Evolutionary conservation across 176 grass and related monocot genomes (phyloP).

Genomic region (Sorghum bicolor): DNA sequence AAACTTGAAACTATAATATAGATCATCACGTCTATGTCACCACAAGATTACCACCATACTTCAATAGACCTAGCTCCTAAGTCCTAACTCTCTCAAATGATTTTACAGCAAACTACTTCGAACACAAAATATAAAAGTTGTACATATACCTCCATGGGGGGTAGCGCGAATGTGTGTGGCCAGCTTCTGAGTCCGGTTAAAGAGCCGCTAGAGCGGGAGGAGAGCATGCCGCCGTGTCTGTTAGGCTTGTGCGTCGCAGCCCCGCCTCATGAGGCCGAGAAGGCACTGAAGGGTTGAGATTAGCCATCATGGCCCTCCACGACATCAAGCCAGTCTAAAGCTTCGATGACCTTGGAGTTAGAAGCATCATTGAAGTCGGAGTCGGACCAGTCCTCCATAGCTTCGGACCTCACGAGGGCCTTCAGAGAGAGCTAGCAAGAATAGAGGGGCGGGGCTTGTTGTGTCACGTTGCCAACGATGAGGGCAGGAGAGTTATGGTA

Average conservation of each 20-base stretch:
- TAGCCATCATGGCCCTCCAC: slow-evolving; percentile 40
- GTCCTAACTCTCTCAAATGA: background rate
- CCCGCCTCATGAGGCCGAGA: slow-evolving; percentile 31
- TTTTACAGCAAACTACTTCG: background rate
- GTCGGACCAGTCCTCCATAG: slow-evolving; percentile 37
- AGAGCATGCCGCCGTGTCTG: slow-evolving; percentile 74
- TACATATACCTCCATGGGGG: slow-evolving; percentile 74
- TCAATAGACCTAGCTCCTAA: background rate
- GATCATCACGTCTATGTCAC: background rate
- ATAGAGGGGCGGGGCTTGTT: background rate
- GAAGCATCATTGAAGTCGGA: slow-evolving; percentile 41
- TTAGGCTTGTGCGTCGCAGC: slow-evolving; percentile 53
- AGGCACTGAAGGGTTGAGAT: slow-evolving; percentile 12
- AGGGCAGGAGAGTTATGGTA: no score
- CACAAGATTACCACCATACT: background rate
- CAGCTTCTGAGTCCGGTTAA: slow-evolving; percentile 75
- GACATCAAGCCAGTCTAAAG: slow-evolving; percentile 68
- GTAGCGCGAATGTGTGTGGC: slow-evolving; percentile 64
- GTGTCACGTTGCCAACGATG: background rate
- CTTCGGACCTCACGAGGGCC: background rate
- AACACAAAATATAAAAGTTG: background rate
- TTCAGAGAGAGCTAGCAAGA: background rate
- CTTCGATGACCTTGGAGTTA: slow-evolving; percentile 65
- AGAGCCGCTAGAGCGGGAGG: slow-evolving; percentile 68
- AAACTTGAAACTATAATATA: background rate